Conservation (phyloP, 331 rosid genomes). For the Malus hybrid region DNA sequence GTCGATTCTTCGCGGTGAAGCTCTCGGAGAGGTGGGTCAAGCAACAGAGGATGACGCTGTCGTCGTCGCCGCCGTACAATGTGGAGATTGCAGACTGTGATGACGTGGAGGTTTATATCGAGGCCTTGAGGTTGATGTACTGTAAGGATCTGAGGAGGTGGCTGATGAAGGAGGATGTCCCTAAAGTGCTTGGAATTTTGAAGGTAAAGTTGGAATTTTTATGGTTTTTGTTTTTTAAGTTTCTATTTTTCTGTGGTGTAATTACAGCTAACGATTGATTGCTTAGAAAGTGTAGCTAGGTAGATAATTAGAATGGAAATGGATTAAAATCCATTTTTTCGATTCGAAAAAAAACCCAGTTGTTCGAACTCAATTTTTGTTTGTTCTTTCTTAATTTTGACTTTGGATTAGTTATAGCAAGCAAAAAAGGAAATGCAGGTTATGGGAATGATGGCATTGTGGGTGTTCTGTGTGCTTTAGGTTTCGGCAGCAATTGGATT, state of each 20-base stretch:
- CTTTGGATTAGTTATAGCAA: neutral
- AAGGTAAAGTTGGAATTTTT: slow-evolving; percentile 36
- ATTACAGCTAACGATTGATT: slow-evolving; percentile 5
- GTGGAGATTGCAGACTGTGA: slow-evolving; percentile 94
- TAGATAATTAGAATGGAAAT: neutral
- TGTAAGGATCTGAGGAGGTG: slow-evolving; percentile 77
- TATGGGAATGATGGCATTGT: slow-evolving; percentile 1
- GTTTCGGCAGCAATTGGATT: slow-evolving; percentile 96
- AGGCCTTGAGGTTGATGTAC: slow-evolving; percentile 78
- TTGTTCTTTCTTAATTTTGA: neutral
- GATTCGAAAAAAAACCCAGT: neutral
- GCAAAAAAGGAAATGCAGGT: slow-evolving; percentile 3
- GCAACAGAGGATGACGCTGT: slow-evolving; percentile 40
- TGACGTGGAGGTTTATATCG: slow-evolving; percentile 81
- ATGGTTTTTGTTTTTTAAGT: neutral
- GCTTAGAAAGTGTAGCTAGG: neutral
- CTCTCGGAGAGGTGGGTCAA: slow-evolving; percentile 76
- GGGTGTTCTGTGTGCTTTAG: slow-evolving; percentile 28
- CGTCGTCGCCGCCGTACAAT: slow-evolving; percentile 45
- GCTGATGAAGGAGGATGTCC: slow-evolving; percentile 82
- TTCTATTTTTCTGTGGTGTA: neutral
- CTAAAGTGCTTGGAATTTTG: slow-evolving; percentile 69
- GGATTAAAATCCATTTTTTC: neutral
- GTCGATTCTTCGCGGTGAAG: slow-evolving; percentile 66
- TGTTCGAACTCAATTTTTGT: neutral